phyloP scores from a whole-genome alignment of 2,329 filamentous ascomycete species.

The Anthostomella pinea region DNA sequence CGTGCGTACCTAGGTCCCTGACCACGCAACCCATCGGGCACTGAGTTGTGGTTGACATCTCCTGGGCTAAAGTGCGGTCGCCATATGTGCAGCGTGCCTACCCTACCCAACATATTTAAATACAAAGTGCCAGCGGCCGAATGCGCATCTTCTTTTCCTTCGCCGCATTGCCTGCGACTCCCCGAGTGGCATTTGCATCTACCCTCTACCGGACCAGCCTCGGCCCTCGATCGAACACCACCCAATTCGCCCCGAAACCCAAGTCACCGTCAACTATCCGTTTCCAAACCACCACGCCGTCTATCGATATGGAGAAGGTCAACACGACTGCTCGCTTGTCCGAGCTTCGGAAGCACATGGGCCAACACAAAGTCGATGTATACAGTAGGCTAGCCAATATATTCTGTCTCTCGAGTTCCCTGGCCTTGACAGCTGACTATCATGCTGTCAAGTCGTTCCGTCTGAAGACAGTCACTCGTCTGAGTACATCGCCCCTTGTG shows the following conservation, averaged over 20 bases:
- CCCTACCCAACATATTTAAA: background rate
- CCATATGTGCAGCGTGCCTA: too few relatives aligned
- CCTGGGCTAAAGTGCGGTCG: too few relatives aligned
- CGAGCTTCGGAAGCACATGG: conserved; percentile 81
- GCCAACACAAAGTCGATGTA: conserved; percentile 78
- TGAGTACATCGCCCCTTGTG: conserved; percentile 96
- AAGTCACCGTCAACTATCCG: conserved; percentile 14
- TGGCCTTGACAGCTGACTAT: conserved; percentile 19
- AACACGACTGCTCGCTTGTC: conserved; percentile 75
- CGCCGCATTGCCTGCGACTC: conserved; percentile 16
- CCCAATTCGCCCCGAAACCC: too few relatives aligned
- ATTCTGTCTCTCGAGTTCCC: conserved; percentile 7
- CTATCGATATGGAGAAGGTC: conserved; percentile 67
- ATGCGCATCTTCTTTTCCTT: conserved; percentile 21
- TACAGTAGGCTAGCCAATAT: conserved; percentile 65
- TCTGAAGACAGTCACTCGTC: conserved; percentile 97
- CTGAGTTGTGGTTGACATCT: too few relatives aligned
- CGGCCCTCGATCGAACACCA: too few relatives aligned
- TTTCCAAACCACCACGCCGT: conserved; percentile 20
- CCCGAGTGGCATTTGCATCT: conserved; percentile 3
- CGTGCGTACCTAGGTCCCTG: too few relatives aligned
- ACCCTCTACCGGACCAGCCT: background rate
- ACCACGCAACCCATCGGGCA: too few relatives aligned
- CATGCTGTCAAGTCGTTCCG: conserved; percentile 68
- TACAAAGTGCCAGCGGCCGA: conserved; percentile 5